These are phyloP conservation scores for Fraxinus quadrangulata DNA, from an alignment of 257 asterid genomes.

Conservation along the genomic window DNA sequence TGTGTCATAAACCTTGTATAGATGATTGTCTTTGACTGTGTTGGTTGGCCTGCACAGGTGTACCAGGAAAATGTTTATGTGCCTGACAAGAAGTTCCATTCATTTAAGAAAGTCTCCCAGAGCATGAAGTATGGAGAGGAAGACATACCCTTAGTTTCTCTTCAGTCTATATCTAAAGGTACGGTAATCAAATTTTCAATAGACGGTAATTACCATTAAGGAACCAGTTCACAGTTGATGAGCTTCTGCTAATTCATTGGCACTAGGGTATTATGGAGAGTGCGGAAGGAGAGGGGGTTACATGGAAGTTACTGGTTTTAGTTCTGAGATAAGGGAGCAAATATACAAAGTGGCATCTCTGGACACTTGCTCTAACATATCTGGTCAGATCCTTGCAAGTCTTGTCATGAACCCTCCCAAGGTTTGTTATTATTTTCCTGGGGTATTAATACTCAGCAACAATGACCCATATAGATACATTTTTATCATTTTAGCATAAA, in stretches of 20 bases:
- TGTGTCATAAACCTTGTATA: neutral
- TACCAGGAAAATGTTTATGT: slow-evolving; percentile 92
- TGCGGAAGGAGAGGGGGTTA: slow-evolving; percentile 98
- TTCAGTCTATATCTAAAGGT: slow-evolving; percentile 97
- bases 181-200: slow-evolving; percentile 14
- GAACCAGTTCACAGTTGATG: slow-evolving; percentile 15
- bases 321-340: slow-evolving; percentile 83
- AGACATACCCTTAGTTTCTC: slow-evolving; percentile 77
- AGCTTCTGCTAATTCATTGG: slow-evolving; percentile 13
- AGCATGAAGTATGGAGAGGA: slow-evolving; percentile 81
- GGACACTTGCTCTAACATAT: slow-evolving; percentile 87
- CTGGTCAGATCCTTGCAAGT: slow-evolving; percentile 98
- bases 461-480: too few relatives aligned
- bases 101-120: slow-evolving; percentile 81
- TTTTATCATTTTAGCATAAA: neutral
- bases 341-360: slow-evolving; percentile 94
- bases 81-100: slow-evolving; percentile 88
- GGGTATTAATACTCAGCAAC: neutral
- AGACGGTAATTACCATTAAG: slow-evolving; percentile 10
- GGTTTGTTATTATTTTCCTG: slow-evolving; percentile 38
- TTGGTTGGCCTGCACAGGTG: slow-evolving; percentile 51
- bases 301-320: slow-evolving; percentile 94
- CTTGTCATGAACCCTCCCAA: slow-evolving; percentile 95
- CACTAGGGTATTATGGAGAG: slow-evolving; percentile 87
- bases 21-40: slow-evolving; percentile 15